phyloP scores from a whole-genome alignment of 1,139 yeast genomes.

The Candida frijolesensis region DNA sequence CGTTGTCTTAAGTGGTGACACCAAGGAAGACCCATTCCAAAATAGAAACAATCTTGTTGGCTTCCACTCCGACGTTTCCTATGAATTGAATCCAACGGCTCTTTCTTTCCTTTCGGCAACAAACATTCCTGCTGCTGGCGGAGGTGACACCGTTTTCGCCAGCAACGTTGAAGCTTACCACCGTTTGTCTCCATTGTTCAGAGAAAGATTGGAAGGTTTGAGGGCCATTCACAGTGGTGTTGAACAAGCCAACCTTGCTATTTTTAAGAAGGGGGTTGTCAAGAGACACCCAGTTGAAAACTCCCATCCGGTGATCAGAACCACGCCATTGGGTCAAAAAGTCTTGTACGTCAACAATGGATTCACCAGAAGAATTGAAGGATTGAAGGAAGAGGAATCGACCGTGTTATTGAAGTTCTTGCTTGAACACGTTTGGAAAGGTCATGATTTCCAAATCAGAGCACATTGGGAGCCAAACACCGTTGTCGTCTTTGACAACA shows the following conservation, averaged over 20 bases:
- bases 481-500: constrained; percentile 73
- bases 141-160: constrained; percentile 76
- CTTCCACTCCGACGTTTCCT: constrained; percentile 74
- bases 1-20: constrained; percentile 54
- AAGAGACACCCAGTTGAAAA: constrained; percentile 62
- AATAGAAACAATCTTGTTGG: constrained; percentile 34
- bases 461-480: constrained; percentile 50
- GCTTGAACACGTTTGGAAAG: constrained; percentile 47
- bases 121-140: constrained; percentile 67
- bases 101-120: constrained; percentile 62
- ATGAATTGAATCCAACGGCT: constrained; percentile 72
- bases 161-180: constrained; percentile 70
- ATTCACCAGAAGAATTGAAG: constrained; percentile 63
- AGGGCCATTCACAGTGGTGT: constrained; percentile 68
- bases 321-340: constrained; percentile 69
- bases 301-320: constrained; percentile 67
- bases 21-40: constrained; percentile 34
- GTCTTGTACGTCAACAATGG: constrained; percentile 60
- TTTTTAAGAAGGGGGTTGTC: constrained; percentile 57
- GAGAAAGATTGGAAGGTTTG: constrained; percentile 55
- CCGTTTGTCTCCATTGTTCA: constrained; percentile 62
- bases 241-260: constrained; percentile 65
- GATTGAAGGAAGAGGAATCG: constrained; percentile 66
- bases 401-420: constrained; percentile 56
- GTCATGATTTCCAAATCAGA: constrained; percentile 44